These are phyloP conservation scores for Mycena sanguinolenta DNA, from an alignment of 768 basidiomycete genomes.

Conservation along the genomic window DNA sequence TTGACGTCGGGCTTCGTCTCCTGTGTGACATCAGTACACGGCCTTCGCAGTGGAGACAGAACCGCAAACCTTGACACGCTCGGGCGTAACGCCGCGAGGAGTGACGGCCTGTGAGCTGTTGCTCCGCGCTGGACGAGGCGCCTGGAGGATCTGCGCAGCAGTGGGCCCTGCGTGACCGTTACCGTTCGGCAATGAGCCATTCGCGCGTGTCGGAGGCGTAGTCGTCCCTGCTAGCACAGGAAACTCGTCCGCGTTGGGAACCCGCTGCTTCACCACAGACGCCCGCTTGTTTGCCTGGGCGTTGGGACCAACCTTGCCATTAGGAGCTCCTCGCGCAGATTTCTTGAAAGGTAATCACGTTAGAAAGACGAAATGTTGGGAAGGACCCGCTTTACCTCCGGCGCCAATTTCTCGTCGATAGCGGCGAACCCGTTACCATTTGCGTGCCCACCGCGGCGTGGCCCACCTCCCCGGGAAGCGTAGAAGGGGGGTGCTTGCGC, in stretches of 20 bases:
- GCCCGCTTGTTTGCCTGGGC: slow-evolving; percentile 51
- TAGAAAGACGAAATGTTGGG: slow-evolving; percentile 15
- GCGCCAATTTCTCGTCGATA: slow-evolving; percentile 73
- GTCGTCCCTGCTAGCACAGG: slow-evolving; percentile 85
- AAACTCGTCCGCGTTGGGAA: slow-evolving; percentile 94
- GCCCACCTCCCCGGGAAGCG: slow-evolving; percentile 54
- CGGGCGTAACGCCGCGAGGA: slow-evolving; percentile 68
- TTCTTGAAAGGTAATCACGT: slow-evolving; percentile 6
- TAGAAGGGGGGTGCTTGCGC: slow-evolving; percentile 53
- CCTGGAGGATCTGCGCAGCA: slow-evolving; percentile 91
- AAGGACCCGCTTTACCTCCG: slow-evolving; percentile 62
- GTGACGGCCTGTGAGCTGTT: slow-evolving; percentile 65
- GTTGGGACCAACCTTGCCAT: slow-evolving; percentile 22
- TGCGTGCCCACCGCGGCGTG: slow-evolving; percentile 60
- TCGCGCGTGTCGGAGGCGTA: slow-evolving; percentile 71
- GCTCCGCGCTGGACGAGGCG: slow-evolving; percentile 77
- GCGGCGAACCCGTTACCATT: slow-evolving; percentile 60
- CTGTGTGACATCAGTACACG: slow-evolving; percentile 40
- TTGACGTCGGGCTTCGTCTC: slow-evolving; percentile 39
- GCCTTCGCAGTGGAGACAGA: slow-evolving; percentile 31
- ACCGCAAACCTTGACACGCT: slow-evolving; percentile 56
- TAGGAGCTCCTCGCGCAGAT: slow-evolving; percentile 21
- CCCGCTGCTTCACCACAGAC: slow-evolving; percentile 73
- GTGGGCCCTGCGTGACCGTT: slow-evolving; percentile 70
- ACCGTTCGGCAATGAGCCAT: slow-evolving; percentile 59